Base-by-base conservation (phyloP, 2,329 filamentous ascomycete genomes). In the Zelopaecilomyces penicillatus region DNA sequence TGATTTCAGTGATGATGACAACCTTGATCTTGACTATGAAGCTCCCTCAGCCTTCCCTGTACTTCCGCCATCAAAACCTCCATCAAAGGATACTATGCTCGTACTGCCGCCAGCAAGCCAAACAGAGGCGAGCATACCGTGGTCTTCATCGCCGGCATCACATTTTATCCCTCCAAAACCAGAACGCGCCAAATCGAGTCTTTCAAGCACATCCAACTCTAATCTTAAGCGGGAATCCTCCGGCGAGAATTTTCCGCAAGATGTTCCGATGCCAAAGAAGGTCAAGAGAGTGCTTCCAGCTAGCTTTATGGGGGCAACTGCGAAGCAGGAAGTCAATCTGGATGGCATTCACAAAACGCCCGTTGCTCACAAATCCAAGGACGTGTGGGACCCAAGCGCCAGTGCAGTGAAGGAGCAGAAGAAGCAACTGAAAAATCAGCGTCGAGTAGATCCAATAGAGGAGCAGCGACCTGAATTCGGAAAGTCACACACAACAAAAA, bases 1-100 rank as follows among this genome's bases (percentile, higher is more conserved):
- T 54, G 90, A 95, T 58, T 93, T 95, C 53, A 87, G 88, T 55
- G 86, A 91, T 58, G 89, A 95, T 54, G 75, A 83, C 19, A 78
- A 88, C 44, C 70, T 95, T 27, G 85, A 87, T 49, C 64, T 85
- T 19, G 76, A 89, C 50, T 75, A 81, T 42, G 74, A 85, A 47
- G 73, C 79, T 47, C 79, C 82, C 0, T 63, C 69, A 2, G 68
- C 75, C 2, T 70, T 78, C 4, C 71, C 70, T 6, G 11, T 64
- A 54, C 52, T 54, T 5, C 62, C 55, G 50, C 44, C 54, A 47
- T 46, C 53, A n/a, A 52, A 54, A 44, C 48, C 48, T 8, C 19
- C 50, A 10, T 32, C 54, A n/a, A 55, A 57, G 26, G 53, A 60
- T 39, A 53, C 48, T 34, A 19, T 19, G 19, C 51, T 59, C 42